These are phyloP conservation scores for Sindora glabra DNA, from an alignment of 306 rosid species.

Conservation along the genomic window DNA sequence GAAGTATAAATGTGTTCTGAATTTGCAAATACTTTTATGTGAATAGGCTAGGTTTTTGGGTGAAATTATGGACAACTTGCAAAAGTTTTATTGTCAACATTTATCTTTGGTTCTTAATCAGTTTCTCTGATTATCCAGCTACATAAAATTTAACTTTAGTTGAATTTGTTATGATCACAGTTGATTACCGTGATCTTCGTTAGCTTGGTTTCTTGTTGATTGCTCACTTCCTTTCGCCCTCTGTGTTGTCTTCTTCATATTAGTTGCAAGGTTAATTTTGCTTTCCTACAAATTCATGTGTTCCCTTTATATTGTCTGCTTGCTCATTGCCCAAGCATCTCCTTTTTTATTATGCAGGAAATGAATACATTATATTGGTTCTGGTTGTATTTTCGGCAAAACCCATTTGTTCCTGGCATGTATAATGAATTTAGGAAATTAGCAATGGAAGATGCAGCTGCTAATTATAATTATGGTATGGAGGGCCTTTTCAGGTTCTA, in stretches of 20 bases:
- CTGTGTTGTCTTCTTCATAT: conserved; percentile 4
- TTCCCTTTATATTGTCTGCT: neutral
- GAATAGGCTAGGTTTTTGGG: no score
- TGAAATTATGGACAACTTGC: neutral
- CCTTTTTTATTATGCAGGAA: conserved; percentile 69
- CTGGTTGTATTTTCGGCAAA: conserved; percentile 85
- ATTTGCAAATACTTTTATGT: no score
- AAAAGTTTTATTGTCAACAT: neutral
- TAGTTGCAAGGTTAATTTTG: neutral
- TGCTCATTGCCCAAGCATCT: neutral
- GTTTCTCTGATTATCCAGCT: neutral
- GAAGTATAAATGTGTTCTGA: no score
- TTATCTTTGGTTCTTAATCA: neutral
- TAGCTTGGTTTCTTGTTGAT: neutral
- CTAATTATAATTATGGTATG: conserved; percentile 83
- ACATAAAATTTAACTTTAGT: neutral
- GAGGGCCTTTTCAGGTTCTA: conserved; percentile 97
- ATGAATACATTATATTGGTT: conserved; percentile 89
- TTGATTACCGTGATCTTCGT: neutral
- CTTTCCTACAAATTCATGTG: neutral
- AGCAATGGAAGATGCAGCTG: conserved; percentile 86
- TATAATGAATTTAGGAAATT: conserved; percentile 73
- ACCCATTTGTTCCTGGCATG: conserved; percentile 70
- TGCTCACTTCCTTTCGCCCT: neutral
- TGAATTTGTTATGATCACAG: neutral